Conservation (phyloP, 305 asterid species). For the Fraxinus baroniana region DNA sequence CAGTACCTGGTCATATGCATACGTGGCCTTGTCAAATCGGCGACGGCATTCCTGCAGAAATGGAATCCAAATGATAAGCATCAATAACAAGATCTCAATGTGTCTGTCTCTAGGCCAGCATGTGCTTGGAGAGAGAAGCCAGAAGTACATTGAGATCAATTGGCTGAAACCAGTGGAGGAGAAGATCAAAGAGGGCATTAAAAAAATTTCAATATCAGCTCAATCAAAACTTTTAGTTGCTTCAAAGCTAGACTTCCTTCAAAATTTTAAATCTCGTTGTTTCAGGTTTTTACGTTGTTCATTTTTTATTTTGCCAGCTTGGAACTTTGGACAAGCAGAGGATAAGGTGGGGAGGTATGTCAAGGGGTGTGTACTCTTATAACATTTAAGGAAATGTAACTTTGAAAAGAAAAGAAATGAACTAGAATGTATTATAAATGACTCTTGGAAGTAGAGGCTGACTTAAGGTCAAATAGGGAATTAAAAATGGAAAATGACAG, state of each 20-base stretch:
- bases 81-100: constrained; percentile 27
- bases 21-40: constrained; percentile 77
- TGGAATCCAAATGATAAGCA: constrained; percentile 26
- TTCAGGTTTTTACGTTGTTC: background rate
- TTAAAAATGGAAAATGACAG: background rate
- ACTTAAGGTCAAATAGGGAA: background rate
- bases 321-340: background rate
- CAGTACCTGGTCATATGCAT: constrained; percentile 84
- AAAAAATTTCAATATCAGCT: constrained; percentile 11
- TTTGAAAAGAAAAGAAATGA: background rate
- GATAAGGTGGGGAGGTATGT: background rate
- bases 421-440: background rate
- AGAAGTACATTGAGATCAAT: constrained; percentile 12
- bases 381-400: background rate
- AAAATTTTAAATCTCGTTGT: constrained; percentile 3
- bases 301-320: background rate
- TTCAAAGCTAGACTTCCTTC: constrained; percentile 5
- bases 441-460: background rate
- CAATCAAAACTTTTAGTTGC: background rate
- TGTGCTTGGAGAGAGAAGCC: constrained; percentile 19
- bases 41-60: constrained; percentile 87
- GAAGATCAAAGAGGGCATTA: constrained; percentile 4
- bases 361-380: background rate
- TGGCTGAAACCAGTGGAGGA: background rate
- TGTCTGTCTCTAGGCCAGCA: constrained; percentile 8